phyloP scores from a whole-genome alignment of 2,329 filamentous ascomycete genomes.

The Fusarium chlamydosporum region DNA sequence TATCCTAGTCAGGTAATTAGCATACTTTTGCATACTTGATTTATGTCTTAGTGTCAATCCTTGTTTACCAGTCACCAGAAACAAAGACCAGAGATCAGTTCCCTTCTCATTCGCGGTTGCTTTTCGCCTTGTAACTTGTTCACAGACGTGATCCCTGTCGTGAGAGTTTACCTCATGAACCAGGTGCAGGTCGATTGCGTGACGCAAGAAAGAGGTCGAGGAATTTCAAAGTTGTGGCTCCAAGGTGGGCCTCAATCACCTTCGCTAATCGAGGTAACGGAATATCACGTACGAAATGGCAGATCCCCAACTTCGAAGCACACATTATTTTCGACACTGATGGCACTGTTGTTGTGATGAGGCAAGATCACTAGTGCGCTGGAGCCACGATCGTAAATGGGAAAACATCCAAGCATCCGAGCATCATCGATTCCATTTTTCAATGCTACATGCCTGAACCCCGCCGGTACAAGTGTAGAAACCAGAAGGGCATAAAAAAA shows the following conservation, averaged over 20 bases:
- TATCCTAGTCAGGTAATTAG: constrained; percentile 7
- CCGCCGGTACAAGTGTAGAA: constrained; percentile 65
- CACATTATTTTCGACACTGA: constrained; percentile 45
- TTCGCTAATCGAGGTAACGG: neutral
- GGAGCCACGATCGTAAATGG: constrained; percentile 42
- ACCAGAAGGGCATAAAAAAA: constrained; percentile 63
- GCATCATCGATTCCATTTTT: constrained; percentile 68
- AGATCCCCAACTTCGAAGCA: constrained; percentile 21
- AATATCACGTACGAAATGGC: constrained; percentile 12
- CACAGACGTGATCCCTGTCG: neutral
- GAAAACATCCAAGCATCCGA: constrained; percentile 52
- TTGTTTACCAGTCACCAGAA: neutral
- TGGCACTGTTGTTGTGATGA: constrained; percentile 29
- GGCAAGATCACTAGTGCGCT: constrained; percentile 32
- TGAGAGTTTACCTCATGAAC: neutral
- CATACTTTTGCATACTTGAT: constrained; percentile 1
- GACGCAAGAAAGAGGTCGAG: neutral
- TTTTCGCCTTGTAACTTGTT: neutral
- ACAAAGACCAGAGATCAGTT: too few relatives aligned
- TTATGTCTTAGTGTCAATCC: neutral
- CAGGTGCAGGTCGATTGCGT: neutral
- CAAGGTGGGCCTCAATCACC: neutral
- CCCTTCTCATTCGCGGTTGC: neutral
- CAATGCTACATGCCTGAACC: constrained; percentile 71
- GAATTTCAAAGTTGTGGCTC: neutral